phyloP scores from a whole-genome alignment of 75 land plant species.

The Selaginella moellendorffii region DNA sequence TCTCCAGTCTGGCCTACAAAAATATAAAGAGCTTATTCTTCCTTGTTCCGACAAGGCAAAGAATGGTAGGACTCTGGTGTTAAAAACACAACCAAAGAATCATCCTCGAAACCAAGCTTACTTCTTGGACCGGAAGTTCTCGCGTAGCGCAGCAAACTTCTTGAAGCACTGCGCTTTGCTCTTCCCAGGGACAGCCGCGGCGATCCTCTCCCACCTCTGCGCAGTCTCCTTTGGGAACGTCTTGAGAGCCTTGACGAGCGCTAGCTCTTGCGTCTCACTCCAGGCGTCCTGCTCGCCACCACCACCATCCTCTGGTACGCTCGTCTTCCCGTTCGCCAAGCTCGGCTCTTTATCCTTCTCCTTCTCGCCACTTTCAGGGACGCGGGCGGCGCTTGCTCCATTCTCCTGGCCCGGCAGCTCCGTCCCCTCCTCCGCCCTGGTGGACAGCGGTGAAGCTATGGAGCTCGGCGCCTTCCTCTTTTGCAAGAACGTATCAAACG shows the following conservation, averaged over 20 bases:
- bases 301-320: constrained; percentile 27
- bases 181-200: constrained; percentile 86
- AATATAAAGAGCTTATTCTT: too few relatives aligned
- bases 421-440: constrained; percentile 23
- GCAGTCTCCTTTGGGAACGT: constrained; percentile 81
- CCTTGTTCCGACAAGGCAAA: too few relatives aligned
- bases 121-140: constrained; percentile 70
- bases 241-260: constrained; percentile 82
- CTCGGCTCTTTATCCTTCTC: too few relatives aligned
- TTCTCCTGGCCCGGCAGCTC: too few relatives aligned
- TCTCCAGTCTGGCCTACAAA: too few relatives aligned
- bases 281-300: constrained; percentile 49
- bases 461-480: constrained; percentile 56
- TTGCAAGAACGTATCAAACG: constrained; percentile 91
- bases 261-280: constrained; percentile 70
- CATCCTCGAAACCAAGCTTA: not conserved
- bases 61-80: not conserved
- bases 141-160: constrained; percentile 65
- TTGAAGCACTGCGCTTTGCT: constrained; percentile 81
- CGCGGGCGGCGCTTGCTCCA: constrained; percentile 6
- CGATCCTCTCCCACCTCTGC: constrained; percentile 92
- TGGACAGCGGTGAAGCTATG: constrained; percentile 69
- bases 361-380: not conserved
- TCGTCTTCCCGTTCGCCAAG: not conserved
- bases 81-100: not conserved